A percentile compares a stretch with the other conserved stretches of the same genome.
phyloP scores from a whole-genome alignment of 75 land plant species.

The Picea glauca region DNA sequence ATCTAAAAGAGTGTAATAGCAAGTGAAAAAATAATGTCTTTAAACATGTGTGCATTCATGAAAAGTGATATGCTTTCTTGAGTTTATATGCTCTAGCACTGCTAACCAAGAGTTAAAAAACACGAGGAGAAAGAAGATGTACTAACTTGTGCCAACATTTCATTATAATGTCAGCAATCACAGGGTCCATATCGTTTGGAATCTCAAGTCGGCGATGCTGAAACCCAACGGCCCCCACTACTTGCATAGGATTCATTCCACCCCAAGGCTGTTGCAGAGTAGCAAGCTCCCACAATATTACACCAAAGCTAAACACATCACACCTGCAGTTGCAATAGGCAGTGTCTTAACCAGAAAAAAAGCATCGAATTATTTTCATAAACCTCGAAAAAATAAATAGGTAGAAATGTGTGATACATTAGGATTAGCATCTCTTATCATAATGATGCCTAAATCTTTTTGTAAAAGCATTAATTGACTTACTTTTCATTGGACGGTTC shows the following conservation, averaged over 20 bases:
- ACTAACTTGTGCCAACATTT: constrained; percentile 87
- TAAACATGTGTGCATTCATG: background rate
- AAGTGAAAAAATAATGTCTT: background rate
- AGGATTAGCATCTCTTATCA: background rate
- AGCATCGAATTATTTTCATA: constrained; percentile 7
- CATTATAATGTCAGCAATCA: constrained; percentile 57
- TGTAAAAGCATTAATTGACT: background rate
- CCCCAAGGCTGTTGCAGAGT: constrained; percentile 90
- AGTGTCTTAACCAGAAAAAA: background rate
- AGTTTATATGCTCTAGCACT: background rate
- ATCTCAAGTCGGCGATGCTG: constrained; percentile 88
- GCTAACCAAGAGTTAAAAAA: constrained; percentile 1
- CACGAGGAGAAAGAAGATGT: background rate
- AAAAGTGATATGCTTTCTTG: background rate
- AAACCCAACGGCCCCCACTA: constrained; percentile 94
- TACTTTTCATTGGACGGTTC: constrained; percentile 98
- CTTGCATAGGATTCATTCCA: constrained; percentile 96
- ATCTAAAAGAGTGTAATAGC: background rate
- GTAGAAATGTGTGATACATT: background rate
- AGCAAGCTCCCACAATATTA: constrained; percentile 83
- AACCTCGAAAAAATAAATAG: background rate
- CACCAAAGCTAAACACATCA: constrained; percentile 91
- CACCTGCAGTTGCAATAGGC: constrained; percentile 38
- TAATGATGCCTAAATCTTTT: background rate
- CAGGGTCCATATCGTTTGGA: constrained; percentile 70